These are phyloP conservation scores for Suhomyces wounanorum DNA, from an alignment of 1,139 yeast species.

Conservation along the genomic window DNA sequence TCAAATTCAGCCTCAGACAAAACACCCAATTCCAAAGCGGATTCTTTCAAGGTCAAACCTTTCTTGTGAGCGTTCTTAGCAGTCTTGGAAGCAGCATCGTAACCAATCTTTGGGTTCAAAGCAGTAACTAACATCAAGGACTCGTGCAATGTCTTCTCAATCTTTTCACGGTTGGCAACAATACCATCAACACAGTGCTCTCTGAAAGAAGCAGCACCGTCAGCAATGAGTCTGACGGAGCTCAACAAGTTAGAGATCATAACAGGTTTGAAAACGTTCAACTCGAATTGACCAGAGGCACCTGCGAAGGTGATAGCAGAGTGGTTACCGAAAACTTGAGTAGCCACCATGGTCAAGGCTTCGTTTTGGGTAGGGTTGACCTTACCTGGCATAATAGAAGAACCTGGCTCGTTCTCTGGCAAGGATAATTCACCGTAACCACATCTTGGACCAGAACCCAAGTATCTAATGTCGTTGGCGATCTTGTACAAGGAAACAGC, in stretches of 20 bases:
- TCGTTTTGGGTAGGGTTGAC: constrained; percentile 27
- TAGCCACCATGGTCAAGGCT: constrained; percentile 26
- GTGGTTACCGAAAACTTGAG: constrained; percentile 25
- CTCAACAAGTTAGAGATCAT: constrained; percentile 23
- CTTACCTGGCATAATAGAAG: constrained; percentile 26
- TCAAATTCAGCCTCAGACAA: constrained; percentile 22
- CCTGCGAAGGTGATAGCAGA: constrained; percentile 25
- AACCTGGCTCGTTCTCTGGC: constrained; percentile 26
- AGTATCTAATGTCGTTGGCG: constrained; percentile 25
- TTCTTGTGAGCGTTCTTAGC: constrained; percentile 28
- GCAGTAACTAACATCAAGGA: constrained; percentile 27
- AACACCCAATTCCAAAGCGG: constrained; percentile 23
- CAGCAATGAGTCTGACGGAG: constrained; percentile 23
- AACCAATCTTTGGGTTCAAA: constrained; percentile 26
- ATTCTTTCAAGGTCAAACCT: constrained; percentile 25
- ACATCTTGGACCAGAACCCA: constrained; percentile 26
- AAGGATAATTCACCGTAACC: constrained; percentile 26
- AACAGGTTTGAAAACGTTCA: constrained; percentile 26
- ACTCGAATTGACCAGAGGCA: constrained; percentile 26
- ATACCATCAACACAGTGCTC: constrained; percentile 25
- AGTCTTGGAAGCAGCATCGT: constrained; percentile 25
- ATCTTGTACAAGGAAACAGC: constrained; percentile 24
- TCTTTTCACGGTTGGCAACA: constrained; percentile 22
- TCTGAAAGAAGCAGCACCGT: constrained; percentile 23
- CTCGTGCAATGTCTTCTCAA: constrained; percentile 23